Percentiles rank a stretch among this genome's conserved stretches.
Evolutionary conservation across 208 protist genomes (phyloP).

Genomic region (Wallacemonas collosoma): DNA sequence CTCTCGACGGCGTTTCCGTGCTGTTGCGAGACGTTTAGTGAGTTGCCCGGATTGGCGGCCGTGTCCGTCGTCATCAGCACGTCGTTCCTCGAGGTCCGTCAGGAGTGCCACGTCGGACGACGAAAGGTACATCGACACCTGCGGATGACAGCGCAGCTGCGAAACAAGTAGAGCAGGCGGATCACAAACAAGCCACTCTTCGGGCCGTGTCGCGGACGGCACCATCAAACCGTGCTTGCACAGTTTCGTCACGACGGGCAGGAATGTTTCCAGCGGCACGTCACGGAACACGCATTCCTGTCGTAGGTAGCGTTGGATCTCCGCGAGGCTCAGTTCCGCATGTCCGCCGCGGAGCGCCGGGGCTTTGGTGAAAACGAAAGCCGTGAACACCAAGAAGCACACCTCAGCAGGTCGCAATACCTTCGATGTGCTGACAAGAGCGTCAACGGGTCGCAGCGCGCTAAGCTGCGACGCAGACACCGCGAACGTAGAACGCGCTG

Average conservation of each 20-base stretch:
- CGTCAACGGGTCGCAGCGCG: constrained; percentile 1
- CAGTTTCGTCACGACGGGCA: constrained; percentile 39
- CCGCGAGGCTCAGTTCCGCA: constrained; percentile 39
- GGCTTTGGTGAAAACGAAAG: constrained; percentile 51
- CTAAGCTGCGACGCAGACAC: background rate
- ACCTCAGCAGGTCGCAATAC: constrained; percentile 26
- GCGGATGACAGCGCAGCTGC: constrained; percentile 18
- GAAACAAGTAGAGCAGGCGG: constrained; percentile 21
- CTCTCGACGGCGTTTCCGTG: background rate
- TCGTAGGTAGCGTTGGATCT: constrained; percentile 56
- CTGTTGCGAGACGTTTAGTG: too few relatives aligned
- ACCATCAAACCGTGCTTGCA: constrained; percentile 29
- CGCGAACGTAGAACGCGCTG: background rate
- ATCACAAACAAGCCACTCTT: constrained; percentile 32
- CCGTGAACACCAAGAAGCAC: constrained; percentile 56
- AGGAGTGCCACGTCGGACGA: constrained; percentile 20
- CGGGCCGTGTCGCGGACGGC: background rate
- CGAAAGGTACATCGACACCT: constrained; percentile 23
- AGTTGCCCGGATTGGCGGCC: background rate
- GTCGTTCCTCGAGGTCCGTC: background rate
- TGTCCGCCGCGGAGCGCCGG: constrained; percentile 42
- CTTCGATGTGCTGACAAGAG: background rate
- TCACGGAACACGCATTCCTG: constrained; percentile 50
- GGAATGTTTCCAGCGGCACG: constrained; percentile 26
- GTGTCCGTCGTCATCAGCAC: background rate